Evolutionary conservation across 768 basidiomycete species (phyloP).

Genomic region (Boletus edulis): DNA sequence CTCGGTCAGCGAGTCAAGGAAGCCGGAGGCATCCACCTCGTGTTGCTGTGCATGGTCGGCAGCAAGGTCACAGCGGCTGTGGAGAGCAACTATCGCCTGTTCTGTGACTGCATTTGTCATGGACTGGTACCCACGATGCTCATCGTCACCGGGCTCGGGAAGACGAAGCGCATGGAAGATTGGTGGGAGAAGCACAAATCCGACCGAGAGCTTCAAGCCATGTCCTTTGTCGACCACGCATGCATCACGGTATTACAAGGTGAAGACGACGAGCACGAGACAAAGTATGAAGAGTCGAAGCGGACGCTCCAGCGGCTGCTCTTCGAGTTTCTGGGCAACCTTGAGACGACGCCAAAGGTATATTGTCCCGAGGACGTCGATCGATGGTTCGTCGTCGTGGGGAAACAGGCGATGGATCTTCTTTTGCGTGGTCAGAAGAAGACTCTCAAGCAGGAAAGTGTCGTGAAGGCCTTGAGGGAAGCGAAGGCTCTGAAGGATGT

Average conservation of each 20-base stretch:
- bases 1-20: constrained; percentile 26
- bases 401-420: constrained; percentile 14
- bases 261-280: constrained; percentile 16
- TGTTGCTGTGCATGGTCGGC: constrained; percentile 39
- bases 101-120: constrained; percentile 37
- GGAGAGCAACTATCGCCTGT: constrained; percentile 37
- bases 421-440: constrained; percentile 6
- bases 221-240: constrained; percentile 20
- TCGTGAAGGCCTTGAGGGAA: constrained; percentile 13
- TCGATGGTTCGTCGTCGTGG: constrained; percentile 17
- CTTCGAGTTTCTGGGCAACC: background rate
- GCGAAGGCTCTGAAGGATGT: constrained; percentile 10
- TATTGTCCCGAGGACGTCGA: constrained; percentile 7
- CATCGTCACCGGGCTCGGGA: constrained; percentile 39
- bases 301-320: constrained; percentile 12
- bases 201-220: constrained; percentile 5
- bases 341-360: background rate
- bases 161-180: constrained; percentile 28
- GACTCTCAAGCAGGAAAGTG: constrained; percentile 7
- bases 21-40: constrained; percentile 36
- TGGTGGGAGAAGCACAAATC: constrained; percentile 32
- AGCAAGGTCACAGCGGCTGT: constrained; percentile 33
- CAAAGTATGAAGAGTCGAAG: constrained; percentile 17
- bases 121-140: constrained; percentile 35
- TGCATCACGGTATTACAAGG: constrained; percentile 30